Conservation (phyloP, 257 asterid genomes). For the Solanum sejunctum region DNA sequence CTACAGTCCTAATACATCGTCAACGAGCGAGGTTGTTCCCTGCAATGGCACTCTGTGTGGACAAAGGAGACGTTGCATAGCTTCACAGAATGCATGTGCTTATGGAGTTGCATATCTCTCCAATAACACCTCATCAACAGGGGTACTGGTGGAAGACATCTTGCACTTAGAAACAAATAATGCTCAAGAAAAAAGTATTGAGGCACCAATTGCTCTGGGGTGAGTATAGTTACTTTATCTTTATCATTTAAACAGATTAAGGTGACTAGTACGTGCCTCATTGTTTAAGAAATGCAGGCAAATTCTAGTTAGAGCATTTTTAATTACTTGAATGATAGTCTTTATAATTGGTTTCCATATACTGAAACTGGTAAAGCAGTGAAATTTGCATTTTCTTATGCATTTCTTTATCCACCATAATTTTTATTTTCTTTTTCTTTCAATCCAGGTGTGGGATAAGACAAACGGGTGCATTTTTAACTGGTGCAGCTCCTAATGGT, state of each 20-base stretch:
- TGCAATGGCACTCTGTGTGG: slow-evolving; percentile 75
- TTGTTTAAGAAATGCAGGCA: background rate
- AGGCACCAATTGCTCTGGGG: slow-evolving; percentile 87
- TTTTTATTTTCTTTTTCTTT: background rate
- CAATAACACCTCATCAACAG: slow-evolving; percentile 61
- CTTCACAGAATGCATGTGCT: slow-evolving; percentile 53
- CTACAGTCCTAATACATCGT: slow-evolving; percentile 62
- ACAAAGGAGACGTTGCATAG: slow-evolving; percentile 38
- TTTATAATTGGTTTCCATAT: background rate
- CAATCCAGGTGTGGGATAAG: slow-evolving; percentile 75
- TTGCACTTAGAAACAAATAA: slow-evolving; percentile 52
- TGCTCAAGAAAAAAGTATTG: slow-evolving; percentile 22
- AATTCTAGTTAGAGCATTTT: background rate
- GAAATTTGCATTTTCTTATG: background rate
- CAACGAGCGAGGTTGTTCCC: slow-evolving; percentile 47
- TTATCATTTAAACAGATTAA: background rate
- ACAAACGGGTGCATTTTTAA: slow-evolving; percentile 85
- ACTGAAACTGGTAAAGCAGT: background rate
- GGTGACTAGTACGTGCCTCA: background rate
- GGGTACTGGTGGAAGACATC: slow-evolving; percentile 81
- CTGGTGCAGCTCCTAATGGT: slow-evolving; percentile 93
- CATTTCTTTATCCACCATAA: background rate
- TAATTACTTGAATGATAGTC: background rate
- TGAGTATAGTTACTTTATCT: slow-evolving; percentile 10
- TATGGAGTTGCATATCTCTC: slow-evolving; percentile 76